phyloP scores from a whole-genome alignment of 495 filamentous ascomycete genomes.

The Clavariopsis aquatica region DNA sequence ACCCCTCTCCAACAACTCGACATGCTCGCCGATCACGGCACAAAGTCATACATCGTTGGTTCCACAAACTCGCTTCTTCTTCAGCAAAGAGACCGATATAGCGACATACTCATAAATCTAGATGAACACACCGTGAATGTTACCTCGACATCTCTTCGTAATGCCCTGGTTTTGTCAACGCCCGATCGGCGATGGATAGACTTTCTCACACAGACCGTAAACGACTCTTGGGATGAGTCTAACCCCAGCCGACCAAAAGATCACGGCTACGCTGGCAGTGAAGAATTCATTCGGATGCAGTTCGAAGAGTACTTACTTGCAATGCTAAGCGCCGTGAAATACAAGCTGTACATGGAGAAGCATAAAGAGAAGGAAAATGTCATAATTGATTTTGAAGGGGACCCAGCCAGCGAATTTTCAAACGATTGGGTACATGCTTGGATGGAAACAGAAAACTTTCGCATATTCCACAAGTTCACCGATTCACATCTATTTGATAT shows the following conservation, averaged over 20 bases:
- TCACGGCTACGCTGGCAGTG: slow-evolving; percentile 91
- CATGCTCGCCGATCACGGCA: slow-evolving; percentile 87
- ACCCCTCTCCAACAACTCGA: slow-evolving; percentile 96
- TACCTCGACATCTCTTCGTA: slow-evolving; percentile 73
- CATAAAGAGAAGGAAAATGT: slow-evolving; percentile 61
- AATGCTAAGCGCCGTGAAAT: slow-evolving; percentile 84
- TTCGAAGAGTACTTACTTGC: slow-evolving; percentile 97
- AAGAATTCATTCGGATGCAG: slow-evolving; percentile 96
- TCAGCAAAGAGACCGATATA: slow-evolving; percentile 95
- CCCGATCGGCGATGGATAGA: slow-evolving; percentile 97
- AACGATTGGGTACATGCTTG: slow-evolving; percentile 75
- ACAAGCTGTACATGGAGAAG: slow-evolving; percentile 72
- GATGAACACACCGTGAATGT: slow-evolving; percentile 88
- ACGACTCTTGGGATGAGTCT: slow-evolving; percentile 91
- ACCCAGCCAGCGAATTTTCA: slow-evolving; percentile 80
- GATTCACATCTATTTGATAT: slow-evolving; percentile 92
- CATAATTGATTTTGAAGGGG: slow-evolving; percentile 65
- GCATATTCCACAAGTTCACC: slow-evolving; percentile 73
- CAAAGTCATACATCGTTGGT: slow-evolving; percentile 95
- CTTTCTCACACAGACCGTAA: slow-evolving; percentile 86
- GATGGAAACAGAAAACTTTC: slow-evolving; percentile 84
- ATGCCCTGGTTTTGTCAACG: slow-evolving; percentile 75
- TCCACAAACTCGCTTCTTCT: slow-evolving; percentile 93
- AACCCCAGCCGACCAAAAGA: slow-evolving; percentile 88
- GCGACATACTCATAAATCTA: slow-evolving; percentile 94